Evolutionary conservation across 192 early-diverging fungal genomes (phyloP), one percentile per base, ranked within the genome.

Genomic region (Kappamyces sp.): DNA sequence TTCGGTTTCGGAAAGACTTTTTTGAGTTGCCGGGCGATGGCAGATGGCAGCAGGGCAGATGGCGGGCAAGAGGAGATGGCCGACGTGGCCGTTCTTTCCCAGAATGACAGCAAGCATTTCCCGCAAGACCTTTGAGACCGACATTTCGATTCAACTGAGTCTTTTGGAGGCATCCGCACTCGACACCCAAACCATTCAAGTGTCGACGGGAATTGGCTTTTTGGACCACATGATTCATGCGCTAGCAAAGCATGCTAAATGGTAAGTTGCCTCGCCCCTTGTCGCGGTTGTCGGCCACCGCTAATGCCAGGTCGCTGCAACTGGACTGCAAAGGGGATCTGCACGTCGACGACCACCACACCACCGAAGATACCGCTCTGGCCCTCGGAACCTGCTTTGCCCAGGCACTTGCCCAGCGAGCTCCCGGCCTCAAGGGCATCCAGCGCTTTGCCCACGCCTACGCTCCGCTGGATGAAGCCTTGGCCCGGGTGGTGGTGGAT

Each of bases 261-360:
- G 15, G 32, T 45, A n/a, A 5, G n/a, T 31, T 47, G n/a, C 42
- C 36, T 3, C 4, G 15, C 22, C 29, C 47, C 35, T 5, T 12
- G n/a, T 4, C 53, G 96, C 96, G 3, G 77, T 99, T n/a, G 91
- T 93, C 14, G 97, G 97, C 71, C 94, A 99, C 76, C 76, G 83
- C 58, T 83, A 86, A 33, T 96, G 92, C 22, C 22, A 22, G 22
- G 93, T 90, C 92, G 11, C 74, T 99, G 35, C 74, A 66, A 5
- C 64, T 97, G n/a, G 62, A 64, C 33, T 97, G 94, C 76, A 77
- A 74, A 43, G 96, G 96, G 37, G 94, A 99, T 69, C 73, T 96
- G 57, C 87, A 97, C 68, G 94, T 99, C 54, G 92, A 96, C 73
- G 94, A 99, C 75, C 94, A 99, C 72, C 96, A 99, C 76, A 91